phyloP scores from a whole-genome alignment of 768 basidiomycete species.

The Mycena indigotica region DNA sequence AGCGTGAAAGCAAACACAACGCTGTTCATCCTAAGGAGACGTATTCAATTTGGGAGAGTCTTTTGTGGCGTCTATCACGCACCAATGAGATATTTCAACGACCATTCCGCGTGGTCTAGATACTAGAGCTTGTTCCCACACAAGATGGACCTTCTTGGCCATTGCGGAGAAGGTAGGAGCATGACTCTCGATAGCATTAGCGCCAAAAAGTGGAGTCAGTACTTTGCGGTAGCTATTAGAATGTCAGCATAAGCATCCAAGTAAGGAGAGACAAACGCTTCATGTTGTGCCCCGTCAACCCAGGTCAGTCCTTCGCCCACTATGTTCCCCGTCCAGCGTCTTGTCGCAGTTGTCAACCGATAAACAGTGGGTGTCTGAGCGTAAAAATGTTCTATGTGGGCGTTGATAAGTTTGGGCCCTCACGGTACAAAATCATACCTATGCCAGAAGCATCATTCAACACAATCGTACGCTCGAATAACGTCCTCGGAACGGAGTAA shows the following conservation, averaged over 20 bases:
- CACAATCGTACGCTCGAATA: slow-evolving; percentile 6
- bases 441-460: slow-evolving; percentile 16
- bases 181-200: slow-evolving; percentile 1
- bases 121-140: slow-evolving; percentile 10
- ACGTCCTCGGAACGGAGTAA: slow-evolving; percentile 4
- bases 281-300: slow-evolving; percentile 13
- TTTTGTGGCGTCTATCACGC: not conserved
- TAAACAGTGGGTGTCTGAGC: slow-evolving; percentile 14
- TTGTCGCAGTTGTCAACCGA: not conserved
- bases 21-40: slow-evolving; percentile 17
- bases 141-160: slow-evolving; percentile 8
- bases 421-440: not conserved
- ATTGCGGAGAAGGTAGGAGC: slow-evolving; percentile 6
- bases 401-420: not conserved
- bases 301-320: slow-evolving; percentile 12
- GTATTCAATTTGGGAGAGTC: not conserved
- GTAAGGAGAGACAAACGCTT: not conserved
- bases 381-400: slow-evolving; percentile 23
- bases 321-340: not conserved
- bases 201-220: slow-evolving; percentile 16
- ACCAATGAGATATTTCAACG: slow-evolving; percentile 20
- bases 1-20: slow-evolving; percentile 10
- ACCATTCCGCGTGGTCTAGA: slow-evolving; percentile 18
- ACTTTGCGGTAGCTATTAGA: slow-evolving; percentile 13
- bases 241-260: not conserved